Conservation (phyloP, 2,329 filamentous ascomycete species). For the Xylaria sp. region DNA sequence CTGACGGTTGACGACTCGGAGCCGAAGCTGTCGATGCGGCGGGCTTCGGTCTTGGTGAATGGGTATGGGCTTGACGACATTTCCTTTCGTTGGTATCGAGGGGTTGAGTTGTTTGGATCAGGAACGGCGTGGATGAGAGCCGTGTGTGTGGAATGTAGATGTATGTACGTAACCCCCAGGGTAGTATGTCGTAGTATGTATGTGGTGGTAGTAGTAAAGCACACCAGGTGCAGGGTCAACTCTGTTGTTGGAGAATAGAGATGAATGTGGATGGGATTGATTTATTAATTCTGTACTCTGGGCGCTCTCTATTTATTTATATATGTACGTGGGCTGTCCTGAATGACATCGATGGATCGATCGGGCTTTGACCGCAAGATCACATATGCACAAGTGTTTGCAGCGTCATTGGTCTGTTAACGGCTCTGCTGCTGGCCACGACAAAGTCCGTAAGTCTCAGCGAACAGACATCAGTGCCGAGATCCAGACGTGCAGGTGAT, state of each 20-base stretch:
- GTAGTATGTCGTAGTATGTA: no score
- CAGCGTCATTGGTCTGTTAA: constrained; percentile 10
- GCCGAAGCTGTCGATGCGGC: constrained; percentile 26
- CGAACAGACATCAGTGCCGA: constrained; percentile 5
- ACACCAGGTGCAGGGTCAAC: constrained; percentile 6
- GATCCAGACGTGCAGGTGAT: constrained; percentile 9
- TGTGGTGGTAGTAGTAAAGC: neutral
- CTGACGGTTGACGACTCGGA: constrained; percentile 22
- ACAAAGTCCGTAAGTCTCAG: neutral
- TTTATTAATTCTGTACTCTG: neutral
- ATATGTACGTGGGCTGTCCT: no score
- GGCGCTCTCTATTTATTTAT: neutral
- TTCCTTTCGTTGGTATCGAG: neutral
- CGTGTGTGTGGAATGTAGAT: no score
- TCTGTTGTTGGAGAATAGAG: neutral
- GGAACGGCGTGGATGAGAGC: no score
- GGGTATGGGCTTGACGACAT: constrained; percentile 24
- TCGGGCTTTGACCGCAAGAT: neutral
- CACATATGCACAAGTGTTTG: neutral
- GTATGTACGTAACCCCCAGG: no score
- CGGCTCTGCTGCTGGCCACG: neutral
- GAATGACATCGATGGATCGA: neutral
- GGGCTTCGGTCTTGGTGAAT: constrained; percentile 19
- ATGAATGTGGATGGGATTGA: neutral
- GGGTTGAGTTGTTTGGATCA: neutral